Percentiles rank a stretch among this genome's conserved stretches.
phyloP scores from a whole-genome alignment of 495 filamentous ascomycete species.

The Bathelium albidoporum region DNA sequence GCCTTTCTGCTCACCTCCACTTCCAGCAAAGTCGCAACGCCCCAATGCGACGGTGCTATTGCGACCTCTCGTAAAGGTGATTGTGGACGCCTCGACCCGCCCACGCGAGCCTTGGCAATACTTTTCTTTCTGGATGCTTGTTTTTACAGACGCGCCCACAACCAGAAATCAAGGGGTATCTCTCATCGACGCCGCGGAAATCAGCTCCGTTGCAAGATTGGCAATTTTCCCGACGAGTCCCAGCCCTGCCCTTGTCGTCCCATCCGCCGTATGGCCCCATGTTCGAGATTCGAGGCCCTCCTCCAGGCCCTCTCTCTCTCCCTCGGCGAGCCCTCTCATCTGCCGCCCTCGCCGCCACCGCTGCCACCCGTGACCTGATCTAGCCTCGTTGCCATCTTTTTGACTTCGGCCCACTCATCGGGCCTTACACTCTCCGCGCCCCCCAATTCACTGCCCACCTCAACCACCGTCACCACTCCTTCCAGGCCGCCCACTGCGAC shows the following conservation, averaged over 20 bases:
- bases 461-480: slow-evolving; percentile 81
- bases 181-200: not conserved
- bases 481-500: slow-evolving; percentile 84
- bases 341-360: not conserved
- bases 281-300: not conserved
- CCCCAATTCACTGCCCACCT: slow-evolving; percentile 76
- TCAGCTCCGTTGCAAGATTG: not conserved
- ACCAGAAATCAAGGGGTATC: not conserved
- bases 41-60: slow-evolving; percentile 1
- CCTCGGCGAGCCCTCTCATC: not conserved
- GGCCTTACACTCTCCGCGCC: slow-evolving; percentile 48
- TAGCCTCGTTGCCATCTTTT: slow-evolving; percentile 4
- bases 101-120: not conserved
- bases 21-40: not conserved
- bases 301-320: too few relatives aligned
- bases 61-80: not conserved
- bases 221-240: not conserved
- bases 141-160: not conserved
- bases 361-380: not conserved
- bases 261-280: not conserved
- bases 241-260: not conserved
- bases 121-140: not conserved
- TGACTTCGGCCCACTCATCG: slow-evolving; percentile 1
- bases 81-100: not conserved
- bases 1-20: not conserved